These are phyloP conservation scores for Euphorbia celastroides DNA, from an alignment of 441 rosid species.

Conservation along the genomic window DNA sequence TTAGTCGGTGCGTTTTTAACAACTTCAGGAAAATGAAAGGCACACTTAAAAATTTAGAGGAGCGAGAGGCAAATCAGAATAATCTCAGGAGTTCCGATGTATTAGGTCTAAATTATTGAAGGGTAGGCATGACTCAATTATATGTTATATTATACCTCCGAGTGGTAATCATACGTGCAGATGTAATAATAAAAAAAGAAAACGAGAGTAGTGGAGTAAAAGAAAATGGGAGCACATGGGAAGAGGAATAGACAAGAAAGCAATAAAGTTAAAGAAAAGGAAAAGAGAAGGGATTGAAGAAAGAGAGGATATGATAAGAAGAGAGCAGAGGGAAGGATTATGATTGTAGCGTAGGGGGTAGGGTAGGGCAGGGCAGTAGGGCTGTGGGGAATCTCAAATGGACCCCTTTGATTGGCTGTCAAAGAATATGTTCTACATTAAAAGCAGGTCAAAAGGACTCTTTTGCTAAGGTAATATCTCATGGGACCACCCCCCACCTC, in stretches of 20 bases:
- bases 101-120: no score
- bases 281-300: slow-evolving; percentile 24
- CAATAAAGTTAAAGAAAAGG: slow-evolving; percentile 20
- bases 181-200: not conserved
- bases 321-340: slow-evolving; percentile 10
- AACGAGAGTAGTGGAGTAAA: not conserved
- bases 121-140: no score
- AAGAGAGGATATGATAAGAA: slow-evolving; percentile 7
- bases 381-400: slow-evolving; percentile 41
- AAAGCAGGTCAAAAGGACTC: slow-evolving; percentile 36
- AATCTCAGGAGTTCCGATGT: no score
- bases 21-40: no score
- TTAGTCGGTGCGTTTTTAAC: no score
- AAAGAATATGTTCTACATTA: slow-evolving; percentile 27
- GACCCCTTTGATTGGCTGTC: slow-evolving; percentile 32
- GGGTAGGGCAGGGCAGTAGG: no score
- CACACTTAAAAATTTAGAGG: no score
- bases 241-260: no score
- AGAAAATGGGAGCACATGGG: not conserved
- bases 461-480: not conserved
- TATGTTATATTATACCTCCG: not conserved
- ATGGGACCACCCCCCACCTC: no score
- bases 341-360: slow-evolving; percentile 31
- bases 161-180: not conserved
- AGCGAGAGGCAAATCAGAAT: no score